These are phyloP conservation scores for Musa itinerans DNA, from an alignment of 176 grass and related monocot species.

Conservation along the genomic window DNA sequence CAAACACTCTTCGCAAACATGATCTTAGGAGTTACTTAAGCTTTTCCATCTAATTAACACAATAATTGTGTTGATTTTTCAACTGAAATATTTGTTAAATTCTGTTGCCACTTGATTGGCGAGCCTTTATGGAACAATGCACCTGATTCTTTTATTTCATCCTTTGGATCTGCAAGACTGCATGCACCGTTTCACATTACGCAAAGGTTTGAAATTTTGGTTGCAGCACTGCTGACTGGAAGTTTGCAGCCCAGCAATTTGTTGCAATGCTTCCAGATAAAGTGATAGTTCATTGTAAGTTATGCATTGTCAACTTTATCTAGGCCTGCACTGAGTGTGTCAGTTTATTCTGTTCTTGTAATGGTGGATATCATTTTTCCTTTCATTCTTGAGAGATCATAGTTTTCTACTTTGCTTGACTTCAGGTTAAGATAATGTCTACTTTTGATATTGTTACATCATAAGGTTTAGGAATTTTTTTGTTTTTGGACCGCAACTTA, in stretches of 20 bases:
- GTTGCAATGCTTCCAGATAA: slow-evolving; percentile 52
- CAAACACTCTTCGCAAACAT: too few species aligned
- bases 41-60: neutral
- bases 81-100: neutral
- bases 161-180: neutral
- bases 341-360: neutral
- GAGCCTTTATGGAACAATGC: too few species aligned
- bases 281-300: slow-evolving; percentile 77
- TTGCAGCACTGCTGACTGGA: slow-evolving; percentile 63
- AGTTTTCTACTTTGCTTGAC: neutral
- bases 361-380: neutral
- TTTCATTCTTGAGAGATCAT: too few species aligned
- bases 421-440: too few species aligned
- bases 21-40: too few species aligned
- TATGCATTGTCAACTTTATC: neutral
- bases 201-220: neutral
- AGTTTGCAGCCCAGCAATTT: slow-evolving; percentile 67
- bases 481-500: neutral
- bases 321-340: neutral
- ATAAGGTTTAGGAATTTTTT: neutral
- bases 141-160: neutral
- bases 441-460: neutral
- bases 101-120: neutral
- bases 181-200: neutral
- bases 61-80: neutral